Percentiles rank a stretch among this genome's conserved stretches.
Evolutionary conservation across 2,329 filamentous ascomycete species (phyloP).

Genomic region (Dryadomyces quercivorus): DNA sequence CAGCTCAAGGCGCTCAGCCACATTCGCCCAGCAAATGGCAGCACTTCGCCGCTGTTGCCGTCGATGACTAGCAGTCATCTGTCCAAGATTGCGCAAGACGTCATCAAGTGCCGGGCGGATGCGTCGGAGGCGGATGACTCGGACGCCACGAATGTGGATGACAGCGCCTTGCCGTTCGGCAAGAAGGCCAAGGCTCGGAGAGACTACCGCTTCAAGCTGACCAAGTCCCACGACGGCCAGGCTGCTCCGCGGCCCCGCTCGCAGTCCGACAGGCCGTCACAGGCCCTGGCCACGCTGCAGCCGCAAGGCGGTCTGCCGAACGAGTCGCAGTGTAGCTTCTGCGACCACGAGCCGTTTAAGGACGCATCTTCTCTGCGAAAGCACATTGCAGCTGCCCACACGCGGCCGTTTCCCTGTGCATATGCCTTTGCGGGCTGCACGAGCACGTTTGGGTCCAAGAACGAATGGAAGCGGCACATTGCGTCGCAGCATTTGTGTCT

Average conservation of each 20-base stretch:
- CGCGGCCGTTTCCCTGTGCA: conserved; percentile 69
- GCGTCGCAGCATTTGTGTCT: conserved; percentile 74
- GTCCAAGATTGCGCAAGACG: conserved; percentile 10
- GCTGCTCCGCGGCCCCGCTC: conserved; percentile 1
- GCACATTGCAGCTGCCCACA: conserved; percentile 56
- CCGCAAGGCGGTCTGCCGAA: conserved; percentile 34
- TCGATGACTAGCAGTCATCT: conserved; percentile 19
- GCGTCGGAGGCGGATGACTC: conserved; percentile 3
- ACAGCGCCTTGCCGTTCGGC: background rate
- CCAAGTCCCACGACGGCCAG: conserved; percentile 6
- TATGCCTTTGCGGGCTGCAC: conserved; percentile 74
- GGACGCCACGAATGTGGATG: conserved; percentile 1
- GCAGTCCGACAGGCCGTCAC: conserved; percentile 3
- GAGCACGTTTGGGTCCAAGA: conserved; percentile 82
- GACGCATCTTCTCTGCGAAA: conserved; percentile 54
- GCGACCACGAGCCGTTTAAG: conserved; percentile 53
- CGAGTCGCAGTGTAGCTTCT: conserved; percentile 48
- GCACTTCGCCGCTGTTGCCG: conserved; percentile 1
- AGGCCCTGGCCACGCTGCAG: conserved; percentile 5
- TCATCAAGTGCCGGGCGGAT: conserved; percentile 8
- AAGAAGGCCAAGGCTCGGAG: conserved; percentile 3
- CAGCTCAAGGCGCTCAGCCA: conserved; percentile 55
- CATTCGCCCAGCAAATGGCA: conserved; percentile 39
- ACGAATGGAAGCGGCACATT: conserved; percentile 96
- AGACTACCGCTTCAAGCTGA: conserved; percentile 9